phyloP scores from a whole-genome alignment of 768 basidiomycete species.

The Kwoniella europaea region DNA sequence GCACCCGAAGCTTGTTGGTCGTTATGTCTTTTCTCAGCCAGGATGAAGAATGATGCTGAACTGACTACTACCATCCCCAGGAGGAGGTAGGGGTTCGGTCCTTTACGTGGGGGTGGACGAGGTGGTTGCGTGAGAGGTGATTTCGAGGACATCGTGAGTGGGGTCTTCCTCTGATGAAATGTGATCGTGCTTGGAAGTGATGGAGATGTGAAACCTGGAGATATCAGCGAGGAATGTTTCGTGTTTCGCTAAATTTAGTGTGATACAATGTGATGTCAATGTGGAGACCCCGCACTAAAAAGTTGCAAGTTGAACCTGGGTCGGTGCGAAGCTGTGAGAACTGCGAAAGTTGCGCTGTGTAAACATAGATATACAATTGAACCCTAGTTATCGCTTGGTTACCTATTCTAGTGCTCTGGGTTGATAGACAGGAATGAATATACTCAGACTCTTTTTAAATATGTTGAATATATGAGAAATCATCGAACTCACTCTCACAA shows the following conservation, averaged over 20 bases:
- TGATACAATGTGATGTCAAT: neutral
- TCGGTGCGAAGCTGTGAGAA: neutral
- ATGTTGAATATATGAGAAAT: too few relatives aligned
- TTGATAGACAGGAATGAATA: too few relatives aligned
- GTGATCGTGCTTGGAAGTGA: neutral
- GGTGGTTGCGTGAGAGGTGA: conserved; percentile 6
- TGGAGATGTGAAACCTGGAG: neutral
- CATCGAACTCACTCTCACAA: too few relatives aligned
- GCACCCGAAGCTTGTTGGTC: conserved; percentile 23
- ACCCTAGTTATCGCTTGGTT: neutral
- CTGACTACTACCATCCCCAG: conserved; percentile 41
- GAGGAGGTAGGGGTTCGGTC: conserved; percentile 48
- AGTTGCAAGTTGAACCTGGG: neutral
- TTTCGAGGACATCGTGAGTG: neutral
- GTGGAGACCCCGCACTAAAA: neutral
- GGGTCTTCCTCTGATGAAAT: neutral
- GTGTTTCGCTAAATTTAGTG: neutral
- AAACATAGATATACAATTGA: neutral
- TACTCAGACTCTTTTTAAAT: too few relatives aligned
- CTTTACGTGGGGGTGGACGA: conserved; percentile 35
- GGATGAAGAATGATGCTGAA: conserved; percentile 38
- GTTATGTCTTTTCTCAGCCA: conserved; percentile 36
- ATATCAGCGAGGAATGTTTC: neutral
- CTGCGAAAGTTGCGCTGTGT: neutral
- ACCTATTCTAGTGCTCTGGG: neutral